Evolutionary conservation across 2,329 filamentous ascomycete genomes (phyloP).

Genomic region (Ophiostoma quercus): DNA sequence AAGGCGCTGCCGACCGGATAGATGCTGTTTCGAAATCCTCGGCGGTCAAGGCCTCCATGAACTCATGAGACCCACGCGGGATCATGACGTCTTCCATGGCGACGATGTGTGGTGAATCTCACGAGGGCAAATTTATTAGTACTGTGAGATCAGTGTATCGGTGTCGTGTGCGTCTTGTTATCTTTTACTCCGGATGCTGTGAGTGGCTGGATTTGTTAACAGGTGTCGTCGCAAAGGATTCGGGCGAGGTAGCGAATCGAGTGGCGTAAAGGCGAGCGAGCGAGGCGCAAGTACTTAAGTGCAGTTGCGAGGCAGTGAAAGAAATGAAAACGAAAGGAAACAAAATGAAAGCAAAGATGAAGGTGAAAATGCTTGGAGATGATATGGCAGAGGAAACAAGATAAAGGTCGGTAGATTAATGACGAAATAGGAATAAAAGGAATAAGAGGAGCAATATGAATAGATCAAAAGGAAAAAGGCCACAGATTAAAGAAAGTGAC

Average conservation of each 20-base stretch:
- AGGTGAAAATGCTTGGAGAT: constrained; percentile 7
- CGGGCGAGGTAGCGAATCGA: constrained; percentile 9
- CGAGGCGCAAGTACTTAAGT: background rate
- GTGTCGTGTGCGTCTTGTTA: background rate
- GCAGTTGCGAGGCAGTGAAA: background rate
- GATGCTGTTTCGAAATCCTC: constrained; percentile 64
- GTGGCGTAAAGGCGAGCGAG: background rate
- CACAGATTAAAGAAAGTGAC: constrained; percentile 1
- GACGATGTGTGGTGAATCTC: background rate
- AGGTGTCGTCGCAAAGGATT: background rate
- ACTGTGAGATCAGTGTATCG: constrained; percentile 2
- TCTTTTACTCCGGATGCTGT: background rate
- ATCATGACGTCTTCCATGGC: constrained; percentile 22
- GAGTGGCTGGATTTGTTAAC: constrained; percentile 6
- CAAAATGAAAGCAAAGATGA: background rate
- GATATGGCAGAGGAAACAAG: background rate
- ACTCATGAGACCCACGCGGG: constrained; percentile 23
- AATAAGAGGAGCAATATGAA: background rate
- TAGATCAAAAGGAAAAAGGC: constrained; percentile 6
- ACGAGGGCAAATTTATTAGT: background rate
- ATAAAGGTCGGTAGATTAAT: background rate
- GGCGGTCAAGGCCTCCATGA: constrained; percentile 32
- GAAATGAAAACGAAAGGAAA: background rate
- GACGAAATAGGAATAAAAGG: background rate
- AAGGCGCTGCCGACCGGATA: constrained; percentile 62